phyloP scores from a whole-genome alignment of 2,329 filamentous ascomycete genomes.

The Stachybotrys elegans region DNA sequence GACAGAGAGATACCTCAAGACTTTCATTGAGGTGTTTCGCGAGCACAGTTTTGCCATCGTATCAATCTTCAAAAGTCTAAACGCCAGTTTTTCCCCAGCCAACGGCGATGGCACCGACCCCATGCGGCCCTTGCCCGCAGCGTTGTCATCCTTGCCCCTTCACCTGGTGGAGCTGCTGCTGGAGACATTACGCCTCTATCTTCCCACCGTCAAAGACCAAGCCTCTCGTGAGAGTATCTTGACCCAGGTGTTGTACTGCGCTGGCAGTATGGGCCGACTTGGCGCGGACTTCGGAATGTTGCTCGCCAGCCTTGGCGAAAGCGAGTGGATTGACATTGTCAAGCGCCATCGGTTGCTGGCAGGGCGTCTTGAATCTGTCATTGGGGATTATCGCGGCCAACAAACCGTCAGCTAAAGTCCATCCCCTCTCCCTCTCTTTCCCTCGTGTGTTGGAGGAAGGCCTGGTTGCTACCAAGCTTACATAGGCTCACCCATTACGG shows the following conservation, averaged over 20 bases:
- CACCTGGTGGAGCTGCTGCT: constrained; percentile 78
- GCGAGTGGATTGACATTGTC: constrained; percentile 85
- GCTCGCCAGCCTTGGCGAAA: constrained; percentile 54
- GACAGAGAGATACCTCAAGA: constrained; percentile 88
- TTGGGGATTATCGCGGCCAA: constrained; percentile 42
- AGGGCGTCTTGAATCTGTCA: constrained; percentile 67
- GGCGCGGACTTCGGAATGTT: constrained; percentile 92
- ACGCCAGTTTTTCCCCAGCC: constrained; percentile 32
- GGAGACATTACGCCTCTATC: constrained; percentile 68
- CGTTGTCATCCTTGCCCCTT: constrained; percentile 77
- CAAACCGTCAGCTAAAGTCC: not conserved
- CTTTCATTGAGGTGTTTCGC: constrained; percentile 94
- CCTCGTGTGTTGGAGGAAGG: too few relatives aligned
- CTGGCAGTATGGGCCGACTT: constrained; percentile 80
- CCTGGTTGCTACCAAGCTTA: too few relatives aligned
- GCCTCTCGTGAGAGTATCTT: constrained; percentile 79
- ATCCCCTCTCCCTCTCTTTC: too few relatives aligned
- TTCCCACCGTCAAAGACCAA: constrained; percentile 77
- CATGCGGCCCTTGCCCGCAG: constrained; percentile 63
- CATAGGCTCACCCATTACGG: too few relatives aligned
- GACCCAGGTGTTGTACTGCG: constrained; percentile 90
- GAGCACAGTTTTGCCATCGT: constrained; percentile 96
- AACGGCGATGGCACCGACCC: constrained; percentile 21
- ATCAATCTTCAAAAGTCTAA: constrained; percentile 86
- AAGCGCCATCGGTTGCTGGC: constrained; percentile 82